phyloP scores from a whole-genome alignment of 2,329 filamentous ascomycete species.

The Aspergillus quadricinctus region DNA sequence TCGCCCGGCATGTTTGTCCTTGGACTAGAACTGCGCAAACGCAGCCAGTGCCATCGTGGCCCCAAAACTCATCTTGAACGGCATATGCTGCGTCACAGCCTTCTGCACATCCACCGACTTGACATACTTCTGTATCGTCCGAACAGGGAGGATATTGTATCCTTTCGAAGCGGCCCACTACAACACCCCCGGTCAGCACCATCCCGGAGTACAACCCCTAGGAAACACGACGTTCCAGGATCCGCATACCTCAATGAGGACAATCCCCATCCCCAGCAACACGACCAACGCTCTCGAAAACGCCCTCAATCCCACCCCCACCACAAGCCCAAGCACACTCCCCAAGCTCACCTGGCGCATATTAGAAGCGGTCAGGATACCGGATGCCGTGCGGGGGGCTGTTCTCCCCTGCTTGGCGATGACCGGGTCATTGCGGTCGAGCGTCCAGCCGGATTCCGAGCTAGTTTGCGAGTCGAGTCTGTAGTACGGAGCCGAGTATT shows the following conservation, averaged over 20 bases:
- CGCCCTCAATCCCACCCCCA: conserved; percentile 40
- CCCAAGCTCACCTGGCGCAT: conserved; percentile 45
- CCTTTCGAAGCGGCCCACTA: conserved; percentile 45
- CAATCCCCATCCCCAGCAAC: conserved; percentile 40
- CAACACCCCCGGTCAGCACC: conserved; percentile 2
- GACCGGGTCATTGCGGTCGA: conserved; percentile 19
- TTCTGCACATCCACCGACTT: conserved; percentile 38
- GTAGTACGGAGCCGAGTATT: conserved; percentile 29
- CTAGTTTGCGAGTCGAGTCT: conserved; percentile 13
- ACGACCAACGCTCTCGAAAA: conserved; percentile 44
- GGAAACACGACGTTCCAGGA: background rate
- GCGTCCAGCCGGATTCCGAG: conserved; percentile 23
- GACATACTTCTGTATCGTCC: conserved; percentile 38
- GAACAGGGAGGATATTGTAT: conserved; percentile 42
- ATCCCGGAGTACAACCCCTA: background rate
- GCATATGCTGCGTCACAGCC: conserved; percentile 36
- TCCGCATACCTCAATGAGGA: conserved; percentile 39
- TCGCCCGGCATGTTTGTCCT: background rate
- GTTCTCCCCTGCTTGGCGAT: conserved; percentile 25
- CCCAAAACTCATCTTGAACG: conserved; percentile 46
- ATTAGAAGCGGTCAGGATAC: conserved; percentile 29
- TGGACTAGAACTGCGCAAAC: conserved; percentile 38
- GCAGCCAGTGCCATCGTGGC: conserved; percentile 43
- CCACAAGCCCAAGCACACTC: conserved; percentile 41
- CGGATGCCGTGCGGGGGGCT: conserved; percentile 4